Evolutionary conservation across 2,329 filamentous ascomycete species (phyloP).

Genomic region (Tolypocladium pustulatum): DNA sequence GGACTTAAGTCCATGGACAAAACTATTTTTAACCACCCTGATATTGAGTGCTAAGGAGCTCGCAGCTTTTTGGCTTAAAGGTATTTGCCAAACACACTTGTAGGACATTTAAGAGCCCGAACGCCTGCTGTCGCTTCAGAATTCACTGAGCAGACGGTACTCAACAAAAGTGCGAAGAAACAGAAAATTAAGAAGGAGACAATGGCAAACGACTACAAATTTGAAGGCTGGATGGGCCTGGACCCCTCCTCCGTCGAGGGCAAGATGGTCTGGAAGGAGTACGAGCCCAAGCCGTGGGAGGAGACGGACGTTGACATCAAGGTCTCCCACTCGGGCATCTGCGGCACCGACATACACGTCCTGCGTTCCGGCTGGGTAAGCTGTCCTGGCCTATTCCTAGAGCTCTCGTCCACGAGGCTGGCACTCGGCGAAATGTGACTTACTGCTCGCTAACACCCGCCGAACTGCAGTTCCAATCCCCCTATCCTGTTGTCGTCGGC

Average conservation of each 20-base stretch:
- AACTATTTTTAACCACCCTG: too few species aligned
- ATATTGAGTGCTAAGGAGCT: background rate
- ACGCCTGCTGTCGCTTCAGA: background rate
- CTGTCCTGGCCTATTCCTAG: background rate
- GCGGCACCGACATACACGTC: slow-evolving; percentile 50
- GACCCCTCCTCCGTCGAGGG: slow-evolving; percentile 29
- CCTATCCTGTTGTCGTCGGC: slow-evolving; percentile 42
- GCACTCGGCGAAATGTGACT: background rate
- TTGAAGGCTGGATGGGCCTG: slow-evolving; percentile 40
- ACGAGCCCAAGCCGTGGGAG: slow-evolving; percentile 54
- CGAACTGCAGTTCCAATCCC: background rate
- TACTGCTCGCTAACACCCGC: background rate
- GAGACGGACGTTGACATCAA: slow-evolving; percentile 57
- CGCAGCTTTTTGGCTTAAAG: background rate
- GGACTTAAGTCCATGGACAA: too few species aligned
- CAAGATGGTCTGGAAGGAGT: slow-evolving; percentile 45
- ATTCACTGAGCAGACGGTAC: background rate
- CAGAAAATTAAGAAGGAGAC: slow-evolving; percentile 1
- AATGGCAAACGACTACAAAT: slow-evolving; percentile 30
- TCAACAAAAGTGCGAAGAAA: background rate
- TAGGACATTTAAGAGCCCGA: too few species aligned
- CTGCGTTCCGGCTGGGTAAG: slow-evolving; percentile 43
- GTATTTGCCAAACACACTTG: too few species aligned
- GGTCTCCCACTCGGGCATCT: slow-evolving; percentile 56
- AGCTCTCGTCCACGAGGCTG: background rate